phyloP scores from a whole-genome alignment of 805 yeast species.

The Cyberlindnera saturnus region DNA sequence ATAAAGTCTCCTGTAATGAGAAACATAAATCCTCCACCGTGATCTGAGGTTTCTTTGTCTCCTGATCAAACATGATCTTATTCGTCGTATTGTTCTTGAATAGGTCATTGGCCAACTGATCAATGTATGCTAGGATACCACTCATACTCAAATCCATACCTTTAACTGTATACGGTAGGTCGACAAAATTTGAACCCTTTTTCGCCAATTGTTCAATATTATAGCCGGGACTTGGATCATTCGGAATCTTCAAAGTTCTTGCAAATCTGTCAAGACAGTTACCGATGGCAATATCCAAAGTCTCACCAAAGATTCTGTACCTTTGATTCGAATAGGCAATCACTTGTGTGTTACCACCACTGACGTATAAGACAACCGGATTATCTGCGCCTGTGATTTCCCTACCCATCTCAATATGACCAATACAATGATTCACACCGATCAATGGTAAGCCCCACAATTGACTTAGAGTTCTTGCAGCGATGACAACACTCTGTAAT shows the following conservation, averaged over 20 bases:
- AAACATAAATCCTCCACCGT: conserved; percentile 87
- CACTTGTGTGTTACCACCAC: conserved; percentile 98
- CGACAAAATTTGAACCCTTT: conserved; percentile 50
- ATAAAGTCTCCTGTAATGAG: conserved; percentile 86
- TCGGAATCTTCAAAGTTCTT: conserved; percentile 78
- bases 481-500: conserved; percentile 82
- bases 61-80: conserved; percentile 30
- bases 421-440: conserved; percentile 96
- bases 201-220: conserved; percentile 94
- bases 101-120: conserved; percentile 69
- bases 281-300: conserved; percentile 95
- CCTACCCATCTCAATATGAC: conserved; percentile 98
- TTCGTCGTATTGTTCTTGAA: conserved; percentile 38
- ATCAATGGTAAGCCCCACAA: conserved; percentile 81
- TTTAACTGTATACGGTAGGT: conserved; percentile 91
- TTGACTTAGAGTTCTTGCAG: conserved; percentile 80
- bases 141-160: conserved; percentile 99
- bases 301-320: conserved; percentile 98
- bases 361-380: conserved; percentile 94
- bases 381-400: conserved; percentile 97
- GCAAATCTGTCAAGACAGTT: conserved; percentile 97
- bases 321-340: conserved; percentile 93
- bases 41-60: conserved; percentile 40
- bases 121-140: conserved; percentile 85
- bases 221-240: conserved; percentile 96